Evolutionary conservation across 2,329 filamentous ascomycete genomes (phyloP).

Genomic region (Microthyrium microscopicum): DNA sequence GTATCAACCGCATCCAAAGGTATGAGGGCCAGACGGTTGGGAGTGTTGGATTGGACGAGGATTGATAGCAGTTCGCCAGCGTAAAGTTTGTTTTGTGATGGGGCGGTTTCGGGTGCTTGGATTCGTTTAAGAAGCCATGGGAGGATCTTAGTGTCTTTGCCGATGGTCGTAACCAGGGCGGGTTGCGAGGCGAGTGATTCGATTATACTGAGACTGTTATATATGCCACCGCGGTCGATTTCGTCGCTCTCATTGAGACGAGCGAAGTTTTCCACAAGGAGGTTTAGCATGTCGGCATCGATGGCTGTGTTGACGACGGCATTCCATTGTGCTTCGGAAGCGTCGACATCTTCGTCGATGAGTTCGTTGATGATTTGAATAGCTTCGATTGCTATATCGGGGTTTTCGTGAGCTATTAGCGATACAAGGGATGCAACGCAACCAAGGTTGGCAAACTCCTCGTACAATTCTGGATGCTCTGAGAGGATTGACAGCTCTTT

Average conservation of each 20-base stretch:
- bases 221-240: slow-evolving; percentile 68
- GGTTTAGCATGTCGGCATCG: slow-evolving; percentile 51
- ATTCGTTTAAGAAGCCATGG: slow-evolving; percentile 65
- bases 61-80: slow-evolving; percentile 84
- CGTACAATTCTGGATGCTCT: slow-evolving; percentile 72
- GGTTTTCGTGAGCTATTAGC: slow-evolving; percentile 84
- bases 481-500: slow-evolving; percentile 73
- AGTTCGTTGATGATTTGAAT: slow-evolving; percentile 82
- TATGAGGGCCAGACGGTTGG: slow-evolving; percentile 34
- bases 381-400: slow-evolving; percentile 83
- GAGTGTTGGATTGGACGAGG: slow-evolving; percentile 56
- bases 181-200: slow-evolving; percentile 70
- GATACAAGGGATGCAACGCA: slow-evolving; percentile 59
- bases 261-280: slow-evolving; percentile 61
- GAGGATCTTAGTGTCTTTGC: slow-evolving; percentile 49
- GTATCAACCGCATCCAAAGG: slow-evolving; percentile 37
- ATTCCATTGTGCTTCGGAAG: slow-evolving; percentile 67
- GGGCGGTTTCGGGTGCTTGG: slow-evolving; percentile 46
- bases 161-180: slow-evolving; percentile 54
- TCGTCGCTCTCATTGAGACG: slow-evolving; percentile 57
- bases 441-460: slow-evolving; percentile 61
- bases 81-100: slow-evolving; percentile 90
- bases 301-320: slow-evolving; percentile 47
- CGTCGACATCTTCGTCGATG: slow-evolving; percentile 81
- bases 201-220: slow-evolving; percentile 64